Percentiles rank a stretch among this genome's conserved stretches.
Conservation (phyloP, 495 filamentous ascomycete species). For the Penicillium nucicola region DNA sequence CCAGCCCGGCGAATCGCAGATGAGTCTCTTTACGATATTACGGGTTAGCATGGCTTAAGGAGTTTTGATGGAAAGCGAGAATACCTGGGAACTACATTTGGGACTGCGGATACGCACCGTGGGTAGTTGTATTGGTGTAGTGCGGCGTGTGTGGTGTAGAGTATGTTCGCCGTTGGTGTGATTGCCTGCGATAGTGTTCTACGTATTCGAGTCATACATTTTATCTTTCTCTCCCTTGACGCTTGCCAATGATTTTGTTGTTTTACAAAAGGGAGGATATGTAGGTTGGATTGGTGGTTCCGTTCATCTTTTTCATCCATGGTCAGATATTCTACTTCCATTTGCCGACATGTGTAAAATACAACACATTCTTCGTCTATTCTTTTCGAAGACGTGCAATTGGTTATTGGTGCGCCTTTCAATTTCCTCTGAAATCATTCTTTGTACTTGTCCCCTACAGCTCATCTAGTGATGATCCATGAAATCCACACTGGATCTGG, state of each 20-base stretch:
- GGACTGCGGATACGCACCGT: not conserved
- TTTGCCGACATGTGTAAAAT: no score
- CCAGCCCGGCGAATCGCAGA: not conserved
- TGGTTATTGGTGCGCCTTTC: no score
- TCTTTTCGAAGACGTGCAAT: no score
- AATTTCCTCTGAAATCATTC: no score
- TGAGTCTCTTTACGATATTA: constrained; percentile 5
- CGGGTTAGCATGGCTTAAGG: constrained; percentile 11
- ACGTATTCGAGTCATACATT: not conserved
- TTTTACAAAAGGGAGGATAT: no score
- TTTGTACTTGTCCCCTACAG: no score
- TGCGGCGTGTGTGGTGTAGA: not conserved
- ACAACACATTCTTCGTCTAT: no score
- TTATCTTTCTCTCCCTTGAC: not conserved
- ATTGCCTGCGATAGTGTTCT: not conserved
- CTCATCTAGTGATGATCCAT: no score
- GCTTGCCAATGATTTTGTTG: not conserved
- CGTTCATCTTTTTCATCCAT: no score
- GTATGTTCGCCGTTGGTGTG: not conserved
- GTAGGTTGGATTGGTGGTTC: no score
- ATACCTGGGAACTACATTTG: not conserved
- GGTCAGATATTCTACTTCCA: no score
- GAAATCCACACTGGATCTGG: no score
- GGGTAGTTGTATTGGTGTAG: not conserved
- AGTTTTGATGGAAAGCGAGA: constrained; percentile 10